Evolutionary conservation across 1,284 basidiomycete genomes (phyloP), one percentile per base, ranked within the genome.

Genomic region (Sporisorium sorghi): DNA sequence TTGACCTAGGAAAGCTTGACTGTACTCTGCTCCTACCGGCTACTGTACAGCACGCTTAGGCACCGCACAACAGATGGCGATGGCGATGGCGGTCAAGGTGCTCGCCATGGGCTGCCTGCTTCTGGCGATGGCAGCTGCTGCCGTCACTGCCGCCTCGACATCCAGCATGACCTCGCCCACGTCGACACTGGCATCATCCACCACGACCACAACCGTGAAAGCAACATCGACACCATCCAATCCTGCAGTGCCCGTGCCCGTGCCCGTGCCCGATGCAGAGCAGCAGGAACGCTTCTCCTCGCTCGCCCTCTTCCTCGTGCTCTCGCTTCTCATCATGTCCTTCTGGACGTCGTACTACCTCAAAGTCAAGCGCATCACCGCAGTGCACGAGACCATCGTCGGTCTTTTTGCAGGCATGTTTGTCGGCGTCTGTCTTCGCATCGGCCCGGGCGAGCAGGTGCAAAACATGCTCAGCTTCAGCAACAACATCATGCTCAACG

Each of bases 311-410:
- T 81, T 79, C 52, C 77, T 98, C 78, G 94, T 99, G 77, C 95
- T 97, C 86, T 86, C 93, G 65, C 90, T 99, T 37, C 91, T 99
- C 71, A 93, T 98, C 70, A 87, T 95, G 67, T 97, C 95, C 5
- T 90, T 99, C 75, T 94, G 91, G 89, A 96, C 94, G 15, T 95
- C 93, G 23, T 99, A 99, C 87, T 99, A 97, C 82, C 90, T 99
- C 19, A 95, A 97, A 87, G 92, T 98, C 83, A 94, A 95, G 85
- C 89, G 92, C 52, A 99, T 99, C 86, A 90, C 94, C 54, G 92
- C 94, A 14, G 90, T 99, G 17, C 95, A 99, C 83, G 97, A 99
- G 86, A 99, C 97, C 0, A 88, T 98, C 53, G 92, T 99, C 23
- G 93, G 96, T 40, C 93, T 98, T 73, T 91, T 96, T 82, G 94